Conservation (phyloP, 2,329 filamentous ascomycete species). For the Pseudocercospora musae region DNA sequence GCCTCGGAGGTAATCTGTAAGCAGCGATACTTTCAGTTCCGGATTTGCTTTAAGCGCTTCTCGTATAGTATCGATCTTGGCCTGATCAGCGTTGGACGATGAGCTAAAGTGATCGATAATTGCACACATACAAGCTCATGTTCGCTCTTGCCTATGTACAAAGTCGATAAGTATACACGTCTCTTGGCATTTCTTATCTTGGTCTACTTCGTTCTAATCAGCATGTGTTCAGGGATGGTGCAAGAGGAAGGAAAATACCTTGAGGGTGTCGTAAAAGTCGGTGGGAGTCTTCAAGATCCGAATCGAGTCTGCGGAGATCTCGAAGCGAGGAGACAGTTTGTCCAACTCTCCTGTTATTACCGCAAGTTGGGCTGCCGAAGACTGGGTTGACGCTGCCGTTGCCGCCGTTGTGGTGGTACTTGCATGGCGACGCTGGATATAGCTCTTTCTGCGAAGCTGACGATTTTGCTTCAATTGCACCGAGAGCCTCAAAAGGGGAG, state of each 20-base stretch:
- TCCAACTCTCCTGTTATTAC: constrained; percentile 73
- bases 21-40: constrained; percentile 74
- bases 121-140: constrained; percentile 64
- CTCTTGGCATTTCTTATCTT: constrained; percentile 78
- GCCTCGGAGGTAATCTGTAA: constrained; percentile 87
- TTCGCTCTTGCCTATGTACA: constrained; percentile 95
- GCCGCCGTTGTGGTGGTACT: constrained; percentile 26
- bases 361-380: constrained; percentile 53
- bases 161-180: constrained; percentile 86
- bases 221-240: neutral
- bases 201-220: constrained; percentile 47
- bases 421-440: constrained; percentile 24
- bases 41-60: constrained; percentile 72
- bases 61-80: constrained; percentile 69
- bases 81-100: neutral
- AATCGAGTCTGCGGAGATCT: constrained; percentile 76
- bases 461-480: constrained; percentile 1
- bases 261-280: constrained; percentile 90
- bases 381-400: constrained; percentile 18
- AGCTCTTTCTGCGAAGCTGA: constrained; percentile 11
- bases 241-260: constrained; percentile 54
- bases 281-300: constrained; percentile 72
- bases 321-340: constrained; percentile 84
- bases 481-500: constrained; percentile 27
- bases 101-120: neutral